These are phyloP conservation scores for Eimeria acervulina DNA, from an alignment of 169 alveolate genomes.

Conservation along the genomic window DNA sequence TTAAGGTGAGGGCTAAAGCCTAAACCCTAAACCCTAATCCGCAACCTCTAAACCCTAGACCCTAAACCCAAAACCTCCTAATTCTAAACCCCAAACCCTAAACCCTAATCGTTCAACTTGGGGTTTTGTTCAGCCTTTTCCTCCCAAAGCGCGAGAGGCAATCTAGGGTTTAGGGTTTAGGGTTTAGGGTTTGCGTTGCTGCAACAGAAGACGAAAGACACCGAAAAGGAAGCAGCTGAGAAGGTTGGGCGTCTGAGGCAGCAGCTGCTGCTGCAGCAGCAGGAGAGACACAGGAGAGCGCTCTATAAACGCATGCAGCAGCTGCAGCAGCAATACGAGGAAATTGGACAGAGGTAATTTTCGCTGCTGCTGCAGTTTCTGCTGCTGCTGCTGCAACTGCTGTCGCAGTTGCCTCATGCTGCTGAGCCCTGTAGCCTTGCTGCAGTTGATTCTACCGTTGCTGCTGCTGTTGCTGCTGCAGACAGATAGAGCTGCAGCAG, in stretches of 20 bases:
- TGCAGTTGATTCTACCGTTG: conserved; percentile 2
- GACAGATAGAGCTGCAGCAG: conserved; percentile 66
- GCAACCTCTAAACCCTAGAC: conserved; percentile 19
- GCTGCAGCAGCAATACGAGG: conserved; percentile 21
- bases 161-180: neutral
- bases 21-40: conserved; percentile 63
- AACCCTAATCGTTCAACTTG: neutral
- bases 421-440: neutral
- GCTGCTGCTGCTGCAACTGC: conserved; percentile 48
- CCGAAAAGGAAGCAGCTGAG: conserved; percentile 34
- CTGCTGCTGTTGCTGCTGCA: conserved; percentile 67
- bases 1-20: conserved; percentile 20
- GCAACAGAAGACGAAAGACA: conserved; percentile 43
- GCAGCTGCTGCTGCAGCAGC: conserved; percentile 72
- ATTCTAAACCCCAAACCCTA: too few relatives aligned
- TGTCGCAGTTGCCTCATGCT: conserved; percentile 28
- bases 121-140: neutral
- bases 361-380: conserved; percentile 23
- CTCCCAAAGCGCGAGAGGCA: neutral
- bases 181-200: conserved; percentile 31
- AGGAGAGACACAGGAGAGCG: neutral
- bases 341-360: conserved; percentile 1
- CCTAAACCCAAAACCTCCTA: too few relatives aligned
- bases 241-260: conserved; percentile 23
- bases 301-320: conserved; percentile 39